phyloP scores from a whole-genome alignment of 179 eudicot species.

The Silene vulgaris region DNA sequence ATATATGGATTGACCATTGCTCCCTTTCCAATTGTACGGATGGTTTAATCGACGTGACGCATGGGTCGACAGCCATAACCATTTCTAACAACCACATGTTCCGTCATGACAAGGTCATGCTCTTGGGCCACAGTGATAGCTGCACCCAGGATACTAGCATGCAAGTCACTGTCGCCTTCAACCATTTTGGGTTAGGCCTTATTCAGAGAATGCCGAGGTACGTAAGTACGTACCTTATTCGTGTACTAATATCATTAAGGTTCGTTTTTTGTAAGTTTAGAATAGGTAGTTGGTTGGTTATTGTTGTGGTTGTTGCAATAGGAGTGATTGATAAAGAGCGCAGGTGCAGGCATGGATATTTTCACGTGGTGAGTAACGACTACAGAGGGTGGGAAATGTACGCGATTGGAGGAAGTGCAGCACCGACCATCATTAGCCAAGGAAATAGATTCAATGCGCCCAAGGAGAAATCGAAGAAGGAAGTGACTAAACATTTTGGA shows the following conservation, averaged over 20 bases:
- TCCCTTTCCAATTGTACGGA: constrained; percentile 41
- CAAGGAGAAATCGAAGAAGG: constrained; percentile 14
- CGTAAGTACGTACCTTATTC: too few relatives aligned
- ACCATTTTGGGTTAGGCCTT: constrained; percentile 15
- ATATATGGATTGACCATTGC: constrained; percentile 64
- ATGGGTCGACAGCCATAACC: constrained; percentile 13
- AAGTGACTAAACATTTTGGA: constrained; percentile 46
- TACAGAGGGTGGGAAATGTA: constrained; percentile 51
- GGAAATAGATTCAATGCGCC: constrained; percentile 55
- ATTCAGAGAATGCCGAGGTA: constrained; percentile 13
- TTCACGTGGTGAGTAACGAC: constrained; percentile 56
- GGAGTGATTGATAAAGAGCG: constrained; percentile 42
- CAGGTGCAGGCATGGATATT: constrained; percentile 57
- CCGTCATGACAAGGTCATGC: constrained; percentile 15
- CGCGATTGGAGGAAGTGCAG: constrained; percentile 62
- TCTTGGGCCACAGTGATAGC: constrained; percentile 28
- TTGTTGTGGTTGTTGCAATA: not conserved
- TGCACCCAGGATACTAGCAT: constrained; percentile 10
- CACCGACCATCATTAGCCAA: constrained; percentile 56
- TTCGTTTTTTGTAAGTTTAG: too few relatives aligned
- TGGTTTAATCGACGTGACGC: constrained; percentile 49
- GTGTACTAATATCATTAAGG: too few relatives aligned
- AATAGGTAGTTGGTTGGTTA: too few relatives aligned
- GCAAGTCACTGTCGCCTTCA: constrained; percentile 17
- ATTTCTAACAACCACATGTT: constrained; percentile 13